These are phyloP conservation scores for Suillus clintonianus DNA, from an alignment of 768 basidiomycete species.

Conservation along the genomic window DNA sequence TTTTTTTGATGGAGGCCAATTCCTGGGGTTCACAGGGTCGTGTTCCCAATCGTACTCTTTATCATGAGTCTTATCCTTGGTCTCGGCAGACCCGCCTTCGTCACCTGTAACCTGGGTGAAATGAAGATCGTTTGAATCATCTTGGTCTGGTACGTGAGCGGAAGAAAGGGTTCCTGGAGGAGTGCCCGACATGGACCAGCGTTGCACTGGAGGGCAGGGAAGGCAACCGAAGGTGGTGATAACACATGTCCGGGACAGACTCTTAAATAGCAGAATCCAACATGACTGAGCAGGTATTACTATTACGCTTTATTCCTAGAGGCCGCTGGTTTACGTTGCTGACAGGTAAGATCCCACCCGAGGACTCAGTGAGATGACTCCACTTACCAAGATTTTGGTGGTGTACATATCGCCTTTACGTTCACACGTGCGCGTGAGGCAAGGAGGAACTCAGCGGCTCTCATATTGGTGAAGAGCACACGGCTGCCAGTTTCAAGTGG, in stretches of 20 bases:
- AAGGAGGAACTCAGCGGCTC: too few relatives aligned
- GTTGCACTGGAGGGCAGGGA: background rate
- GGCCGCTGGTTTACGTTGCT: background rate
- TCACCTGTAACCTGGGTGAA: slow-evolving; percentile 6
- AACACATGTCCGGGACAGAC: background rate
- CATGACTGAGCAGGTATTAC: background rate
- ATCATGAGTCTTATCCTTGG: slow-evolving; percentile 43
- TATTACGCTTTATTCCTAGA: background rate
- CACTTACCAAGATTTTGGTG: too few relatives aligned
- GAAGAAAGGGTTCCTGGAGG: background rate
- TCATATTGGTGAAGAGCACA: background rate
- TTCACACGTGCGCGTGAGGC: background rate
- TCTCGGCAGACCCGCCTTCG: slow-evolving; percentile 46
- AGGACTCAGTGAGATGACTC: background rate
- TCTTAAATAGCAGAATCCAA: background rate
- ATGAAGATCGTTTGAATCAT: background rate
- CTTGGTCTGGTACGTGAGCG: too few relatives aligned
- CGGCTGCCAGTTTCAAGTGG: too few relatives aligned
- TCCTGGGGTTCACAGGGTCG: slow-evolving; percentile 64
- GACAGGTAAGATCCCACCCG: background rate
- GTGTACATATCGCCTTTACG: too few relatives aligned
- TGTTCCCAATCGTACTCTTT: slow-evolving; percentile 54
- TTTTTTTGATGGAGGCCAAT: slow-evolving; percentile 61
- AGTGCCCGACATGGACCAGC: background rate
- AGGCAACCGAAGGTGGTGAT: background rate